phyloP scores from a whole-genome alignment of 2,329 filamentous ascomycete genomes.

The Penicillium crustosum region DNA sequence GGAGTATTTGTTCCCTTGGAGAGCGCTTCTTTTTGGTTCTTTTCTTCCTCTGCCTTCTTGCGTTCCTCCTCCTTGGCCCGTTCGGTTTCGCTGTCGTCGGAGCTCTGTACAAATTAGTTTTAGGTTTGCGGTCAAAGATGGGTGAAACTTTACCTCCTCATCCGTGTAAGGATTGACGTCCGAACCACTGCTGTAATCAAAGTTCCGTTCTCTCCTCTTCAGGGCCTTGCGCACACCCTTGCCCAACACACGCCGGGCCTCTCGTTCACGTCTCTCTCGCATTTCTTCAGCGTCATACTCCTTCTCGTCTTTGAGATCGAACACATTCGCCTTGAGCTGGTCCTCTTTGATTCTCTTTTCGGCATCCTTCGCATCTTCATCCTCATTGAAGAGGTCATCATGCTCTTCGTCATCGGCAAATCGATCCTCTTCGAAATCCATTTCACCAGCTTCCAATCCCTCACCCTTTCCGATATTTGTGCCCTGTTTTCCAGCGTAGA shows the following conservation, averaged over 20 bases:
- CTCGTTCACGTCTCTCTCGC: constrained; percentile 62
- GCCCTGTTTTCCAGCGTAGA: constrained; percentile 48
- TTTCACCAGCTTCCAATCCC: constrained; percentile 61
- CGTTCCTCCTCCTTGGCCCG: constrained; percentile 60
- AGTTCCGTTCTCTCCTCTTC: constrained; percentile 80
- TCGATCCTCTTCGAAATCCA: constrained; percentile 68
- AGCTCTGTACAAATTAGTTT: constrained; percentile 45
- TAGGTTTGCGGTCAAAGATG: not conserved
- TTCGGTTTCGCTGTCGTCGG: constrained; percentile 65
- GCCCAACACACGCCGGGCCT: constrained; percentile 68
- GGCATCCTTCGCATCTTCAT: constrained; percentile 74
- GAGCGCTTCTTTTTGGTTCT: constrained; percentile 51
- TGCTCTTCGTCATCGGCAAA: constrained; percentile 90
- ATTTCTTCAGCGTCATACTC: constrained; percentile 68
- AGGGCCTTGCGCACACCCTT: constrained; percentile 79
- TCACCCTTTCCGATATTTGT: constrained; percentile 44
- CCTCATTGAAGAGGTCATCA: constrained; percentile 73
- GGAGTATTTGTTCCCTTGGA: constrained; percentile 71
- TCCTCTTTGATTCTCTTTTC: constrained; percentile 73
- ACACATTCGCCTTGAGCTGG: constrained; percentile 84
- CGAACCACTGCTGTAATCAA: constrained; percentile 76
- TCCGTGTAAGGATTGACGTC: constrained; percentile 58
- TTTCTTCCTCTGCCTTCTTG: constrained; percentile 59
- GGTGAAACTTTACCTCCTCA: constrained; percentile 44
- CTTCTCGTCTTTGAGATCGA: constrained; percentile 72